Evolutionary conservation across 164 flowering plant species (phyloP).

Genomic region (Magnolia changhungtana): DNA sequence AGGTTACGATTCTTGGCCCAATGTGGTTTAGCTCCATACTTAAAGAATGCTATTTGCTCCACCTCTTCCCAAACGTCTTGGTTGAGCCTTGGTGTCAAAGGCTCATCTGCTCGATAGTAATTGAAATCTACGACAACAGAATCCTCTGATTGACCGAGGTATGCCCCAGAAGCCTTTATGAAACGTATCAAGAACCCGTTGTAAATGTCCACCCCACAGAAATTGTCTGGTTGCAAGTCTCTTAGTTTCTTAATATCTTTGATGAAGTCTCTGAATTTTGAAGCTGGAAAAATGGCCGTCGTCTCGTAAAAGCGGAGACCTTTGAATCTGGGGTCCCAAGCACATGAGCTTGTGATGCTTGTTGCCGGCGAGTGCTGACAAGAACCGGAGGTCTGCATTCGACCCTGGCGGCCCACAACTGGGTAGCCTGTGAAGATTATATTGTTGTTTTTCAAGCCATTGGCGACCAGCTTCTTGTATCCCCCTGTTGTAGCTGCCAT

Average conservation of each 20-base stretch:
- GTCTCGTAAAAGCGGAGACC: slow-evolving; percentile 84
- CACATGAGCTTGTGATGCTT: slow-evolving; percentile 36
- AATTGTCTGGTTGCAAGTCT: slow-evolving; percentile 53
- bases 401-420: slow-evolving; percentile 71
- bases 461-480: slow-evolving; percentile 57
- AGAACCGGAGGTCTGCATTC: slow-evolving; percentile 86
- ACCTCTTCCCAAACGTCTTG: slow-evolving; percentile 81
- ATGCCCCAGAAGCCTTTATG: slow-evolving; percentile 62
- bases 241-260: slow-evolving; percentile 59
- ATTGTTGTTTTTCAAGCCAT: slow-evolving; percentile 70
- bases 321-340: slow-evolving; percentile 85
- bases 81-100: slow-evolving; percentile 62
- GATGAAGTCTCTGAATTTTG: slow-evolving; percentile 55
- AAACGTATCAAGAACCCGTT: slow-evolving; percentile 74
- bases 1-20: slow-evolving; percentile 85
- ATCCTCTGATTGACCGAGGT: slow-evolving; percentile 71
- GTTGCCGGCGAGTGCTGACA: slow-evolving; percentile 53
- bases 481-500: slow-evolving; percentile 47
- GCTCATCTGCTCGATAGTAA: slow-evolving; percentile 63
- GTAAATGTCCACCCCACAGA: slow-evolving; percentile 76
- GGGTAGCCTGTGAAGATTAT: slow-evolving; percentile 75
- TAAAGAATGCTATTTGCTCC: slow-evolving; percentile 87
- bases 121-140: slow-evolving; percentile 80
- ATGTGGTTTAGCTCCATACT: slow-evolving; percentile 75
- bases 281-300: slow-evolving; percentile 62